phyloP scores from a whole-genome alignment of 2,329 filamentous ascomycete genomes.

The Elsinoe batatas region DNA sequence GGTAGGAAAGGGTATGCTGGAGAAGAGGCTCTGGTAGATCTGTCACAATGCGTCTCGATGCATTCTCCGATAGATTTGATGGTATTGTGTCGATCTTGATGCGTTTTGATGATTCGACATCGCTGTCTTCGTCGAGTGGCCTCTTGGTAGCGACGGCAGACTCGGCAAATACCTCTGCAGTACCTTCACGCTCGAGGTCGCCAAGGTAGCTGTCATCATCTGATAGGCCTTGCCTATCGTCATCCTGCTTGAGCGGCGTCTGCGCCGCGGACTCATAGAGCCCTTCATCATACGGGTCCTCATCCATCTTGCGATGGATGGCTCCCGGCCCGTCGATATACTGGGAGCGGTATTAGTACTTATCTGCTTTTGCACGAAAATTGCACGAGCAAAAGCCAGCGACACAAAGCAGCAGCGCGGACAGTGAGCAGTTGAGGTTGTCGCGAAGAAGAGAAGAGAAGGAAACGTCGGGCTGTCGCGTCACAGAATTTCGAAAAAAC shows the following conservation, averaged over 20 bases:
- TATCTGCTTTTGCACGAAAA: neutral
- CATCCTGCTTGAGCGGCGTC: neutral
- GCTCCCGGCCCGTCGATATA: neutral
- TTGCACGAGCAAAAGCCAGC: neutral
- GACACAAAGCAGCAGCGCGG: neutral
- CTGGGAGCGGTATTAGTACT: neutral
- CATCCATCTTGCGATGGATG: conserved; percentile 8
- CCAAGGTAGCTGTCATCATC: conserved; percentile 3
- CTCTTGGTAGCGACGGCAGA: neutral
- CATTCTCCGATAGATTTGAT: neutral
- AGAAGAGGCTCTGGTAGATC: conserved; percentile 21
- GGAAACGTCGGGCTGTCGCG: neutral
- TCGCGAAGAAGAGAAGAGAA: neutral
- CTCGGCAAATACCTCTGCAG: neutral
- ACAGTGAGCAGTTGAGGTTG: neutral
- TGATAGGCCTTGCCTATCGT: neutral
- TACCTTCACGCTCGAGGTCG: neutral
- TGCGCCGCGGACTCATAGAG: conserved; percentile 1
- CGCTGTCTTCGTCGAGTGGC: neutral
- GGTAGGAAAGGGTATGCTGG: conserved; percentile 26
- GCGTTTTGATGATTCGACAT: neutral
- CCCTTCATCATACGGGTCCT: conserved; percentile 6
- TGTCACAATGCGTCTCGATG: neutral
- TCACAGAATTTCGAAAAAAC: neutral
- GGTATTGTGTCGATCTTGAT: neutral